A percentile compares a stretch with the other conserved stretches of the same genome.
phyloP scores from a whole-genome alignment of 257 asterid species.

The Fraxinus anomala region DNA sequence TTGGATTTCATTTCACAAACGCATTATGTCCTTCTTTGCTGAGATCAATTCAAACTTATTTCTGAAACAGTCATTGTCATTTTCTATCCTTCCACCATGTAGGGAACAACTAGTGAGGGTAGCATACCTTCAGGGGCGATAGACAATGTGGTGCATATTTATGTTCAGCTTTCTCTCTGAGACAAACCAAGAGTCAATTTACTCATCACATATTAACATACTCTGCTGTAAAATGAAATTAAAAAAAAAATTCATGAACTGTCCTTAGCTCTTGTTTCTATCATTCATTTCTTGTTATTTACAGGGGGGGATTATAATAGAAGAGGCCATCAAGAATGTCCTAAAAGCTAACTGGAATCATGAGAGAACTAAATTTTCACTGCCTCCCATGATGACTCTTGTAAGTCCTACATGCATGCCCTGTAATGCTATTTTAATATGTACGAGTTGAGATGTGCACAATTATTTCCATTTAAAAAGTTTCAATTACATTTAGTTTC shows the following conservation, averaged over 20 bases:
- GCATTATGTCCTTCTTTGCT: slow-evolving; percentile 7
- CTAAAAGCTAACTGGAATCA: slow-evolving; percentile 92
- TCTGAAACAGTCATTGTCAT: not conserved
- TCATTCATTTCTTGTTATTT: slow-evolving; percentile 26
- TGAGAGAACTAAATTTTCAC: slow-evolving; percentile 77
- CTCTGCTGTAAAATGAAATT: not conserved
- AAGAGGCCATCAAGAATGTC: slow-evolving; percentile 65
- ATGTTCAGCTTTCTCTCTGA: not conserved
- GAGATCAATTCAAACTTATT: slow-evolving; percentile 7
- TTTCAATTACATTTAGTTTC: slow-evolving; percentile 8
- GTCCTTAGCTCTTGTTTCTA: not conserved
- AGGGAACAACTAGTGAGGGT: not conserved
- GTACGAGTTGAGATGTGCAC: not conserved
- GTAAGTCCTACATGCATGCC: slow-evolving; percentile 50
- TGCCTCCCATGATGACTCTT: slow-evolving; percentile 96
- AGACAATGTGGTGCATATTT: not conserved
- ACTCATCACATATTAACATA: not conserved
- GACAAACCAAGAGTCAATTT: not conserved
- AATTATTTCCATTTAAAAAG: not conserved
- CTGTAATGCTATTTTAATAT: slow-evolving; percentile 10
- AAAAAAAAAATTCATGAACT: not conserved
- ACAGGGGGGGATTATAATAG: slow-evolving; percentile 64
- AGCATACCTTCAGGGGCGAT: not conserved
- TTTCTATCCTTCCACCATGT: not conserved
- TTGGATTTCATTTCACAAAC: slow-evolving; percentile 8